Evolutionary conservation across 352 stramenopile species (phyloP).

Genomic region (Globisporangium parvum): DNA sequence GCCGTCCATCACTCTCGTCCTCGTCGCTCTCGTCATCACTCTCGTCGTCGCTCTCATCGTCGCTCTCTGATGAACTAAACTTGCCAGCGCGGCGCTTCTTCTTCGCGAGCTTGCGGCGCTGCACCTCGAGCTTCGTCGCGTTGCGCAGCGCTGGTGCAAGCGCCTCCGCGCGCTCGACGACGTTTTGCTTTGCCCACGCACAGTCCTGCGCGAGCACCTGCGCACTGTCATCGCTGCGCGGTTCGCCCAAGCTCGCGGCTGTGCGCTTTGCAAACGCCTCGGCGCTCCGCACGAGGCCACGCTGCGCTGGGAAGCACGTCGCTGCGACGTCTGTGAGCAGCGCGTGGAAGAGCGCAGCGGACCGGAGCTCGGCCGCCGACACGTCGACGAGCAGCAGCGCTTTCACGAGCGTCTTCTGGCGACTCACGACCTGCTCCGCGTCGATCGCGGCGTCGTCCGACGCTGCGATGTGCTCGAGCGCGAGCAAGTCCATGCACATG

Average conservation of each 20-base stretch:
- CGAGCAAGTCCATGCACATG: slow-evolving; percentile 64
- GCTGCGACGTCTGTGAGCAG: slow-evolving; percentile 40
- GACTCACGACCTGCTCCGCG: slow-evolving; percentile 17
- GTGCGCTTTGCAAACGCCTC: slow-evolving; percentile 43
- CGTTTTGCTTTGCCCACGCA: slow-evolving; percentile 36
- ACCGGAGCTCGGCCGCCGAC: slow-evolving; percentile 39
- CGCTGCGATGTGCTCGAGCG: slow-evolving; percentile 55
- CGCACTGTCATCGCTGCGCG: slow-evolving; percentile 3
- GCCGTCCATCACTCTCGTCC: slow-evolving; percentile 2
- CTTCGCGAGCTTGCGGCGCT: slow-evolving; percentile 31
- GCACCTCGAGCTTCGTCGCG: slow-evolving; percentile 20
- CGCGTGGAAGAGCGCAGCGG: slow-evolving; percentile 41
- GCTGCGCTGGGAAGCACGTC: slow-evolving; percentile 36
- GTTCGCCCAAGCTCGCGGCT: slow-evolving; percentile 27
- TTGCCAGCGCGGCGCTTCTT: slow-evolving; percentile 19
- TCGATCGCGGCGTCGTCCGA: slow-evolving; percentile 13
- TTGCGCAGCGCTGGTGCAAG: slow-evolving; percentile 30
- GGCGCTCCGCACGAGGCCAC: slow-evolving; percentile 33
- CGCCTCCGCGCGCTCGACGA: slow-evolving; percentile 34
- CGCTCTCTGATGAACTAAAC: slow-evolving; percentile 24
- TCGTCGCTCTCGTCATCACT: slow-evolving; percentile 7
- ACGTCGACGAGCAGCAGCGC: slow-evolving; percentile 45
- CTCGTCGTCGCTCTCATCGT: slow-evolving; percentile 19
- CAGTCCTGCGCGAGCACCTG: slow-evolving; percentile 36
- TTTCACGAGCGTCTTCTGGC: slow-evolving; percentile 54